Percentiles rank a stretch among this genome's conserved stretches.
Evolutionary conservation across 78 protist genomes (phyloP).

Genomic region (Ministeria vibrans): DNA sequence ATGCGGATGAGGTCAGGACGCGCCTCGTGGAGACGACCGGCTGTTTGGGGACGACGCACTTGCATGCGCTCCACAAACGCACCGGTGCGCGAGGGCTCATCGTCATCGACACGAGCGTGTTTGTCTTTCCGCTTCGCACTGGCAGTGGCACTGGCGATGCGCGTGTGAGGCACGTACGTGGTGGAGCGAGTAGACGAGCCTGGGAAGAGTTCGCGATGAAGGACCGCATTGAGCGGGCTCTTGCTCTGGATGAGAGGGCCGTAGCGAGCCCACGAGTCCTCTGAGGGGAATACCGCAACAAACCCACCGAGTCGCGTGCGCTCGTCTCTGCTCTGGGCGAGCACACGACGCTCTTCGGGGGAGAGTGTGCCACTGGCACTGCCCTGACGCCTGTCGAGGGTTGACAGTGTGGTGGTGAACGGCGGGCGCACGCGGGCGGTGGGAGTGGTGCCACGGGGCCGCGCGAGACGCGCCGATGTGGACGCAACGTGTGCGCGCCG

Average conservation of each 20-base stretch:
- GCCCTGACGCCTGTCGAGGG: not conserved
- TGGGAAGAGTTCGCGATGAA: not conserved
- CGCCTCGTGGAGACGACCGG: not conserved
- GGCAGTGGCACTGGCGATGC: not conserved
- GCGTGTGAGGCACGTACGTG: not conserved
- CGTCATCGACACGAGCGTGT: conserved; percentile 6
- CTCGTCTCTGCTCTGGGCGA: not conserved
- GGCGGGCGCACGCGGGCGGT: too few relatives aligned
- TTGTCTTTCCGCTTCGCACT: not conserved
- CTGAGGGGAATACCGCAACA: not conserved
- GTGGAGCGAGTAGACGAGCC: too few relatives aligned
- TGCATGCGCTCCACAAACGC: not conserved
- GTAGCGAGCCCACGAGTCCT: not conserved
- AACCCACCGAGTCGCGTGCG: not conserved
- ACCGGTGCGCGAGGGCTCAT: not conserved
- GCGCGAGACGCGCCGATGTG: too few relatives aligned
- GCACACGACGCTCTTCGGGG: not conserved
- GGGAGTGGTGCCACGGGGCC: too few relatives aligned
- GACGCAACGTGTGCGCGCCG: not conserved
- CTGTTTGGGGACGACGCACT: not conserved
- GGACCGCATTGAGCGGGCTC: not conserved
- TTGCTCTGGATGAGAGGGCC: not conserved
- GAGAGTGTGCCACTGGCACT: not conserved
- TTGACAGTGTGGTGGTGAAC: not conserved
- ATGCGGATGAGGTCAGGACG: not conserved